Conservation (phyloP, 345 rosid genomes). For the Eucalyptus marginata region DNA sequence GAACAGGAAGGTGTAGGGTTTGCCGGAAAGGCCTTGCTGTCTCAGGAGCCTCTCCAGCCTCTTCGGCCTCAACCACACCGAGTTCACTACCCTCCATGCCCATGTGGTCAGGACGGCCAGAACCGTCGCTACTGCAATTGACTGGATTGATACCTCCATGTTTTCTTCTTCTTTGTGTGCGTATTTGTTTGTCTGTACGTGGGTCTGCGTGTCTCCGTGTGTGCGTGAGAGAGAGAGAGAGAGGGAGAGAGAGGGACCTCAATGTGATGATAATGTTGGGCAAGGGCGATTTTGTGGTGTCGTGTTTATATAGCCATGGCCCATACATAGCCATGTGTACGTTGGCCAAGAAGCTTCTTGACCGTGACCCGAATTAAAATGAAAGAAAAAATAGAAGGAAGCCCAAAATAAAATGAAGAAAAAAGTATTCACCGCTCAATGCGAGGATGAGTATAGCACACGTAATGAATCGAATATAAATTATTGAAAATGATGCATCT, state of each 20-base stretch:
- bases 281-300: not conserved
- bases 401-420: not conserved
- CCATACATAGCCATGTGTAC: not conserved
- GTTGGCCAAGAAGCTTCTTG: not conserved
- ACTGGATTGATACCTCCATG: not conserved
- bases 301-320: not conserved
- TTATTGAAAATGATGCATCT: not conserved
- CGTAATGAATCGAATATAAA: not conserved
- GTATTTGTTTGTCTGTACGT: not conserved
- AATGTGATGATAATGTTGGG: not conserved
- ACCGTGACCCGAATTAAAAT: not conserved
- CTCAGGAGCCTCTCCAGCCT: constrained; percentile 7
- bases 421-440: not conserved
- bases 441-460: not conserved
- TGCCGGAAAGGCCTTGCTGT: constrained; percentile 9
- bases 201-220: too few species aligned
- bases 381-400: not conserved
- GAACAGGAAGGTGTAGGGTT: not conserved
- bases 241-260: not conserved
- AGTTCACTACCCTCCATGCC: not conserved
- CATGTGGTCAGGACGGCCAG: not conserved
- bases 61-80: constrained; percentile 21
- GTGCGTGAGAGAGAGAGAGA: too few species aligned
- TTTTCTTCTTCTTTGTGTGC: not conserved
- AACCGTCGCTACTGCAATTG: not conserved